These are phyloP conservation scores for Coniophora puteana DNA, from an alignment of 1,284 basidiomycete species.

Conservation along the genomic window DNA sequence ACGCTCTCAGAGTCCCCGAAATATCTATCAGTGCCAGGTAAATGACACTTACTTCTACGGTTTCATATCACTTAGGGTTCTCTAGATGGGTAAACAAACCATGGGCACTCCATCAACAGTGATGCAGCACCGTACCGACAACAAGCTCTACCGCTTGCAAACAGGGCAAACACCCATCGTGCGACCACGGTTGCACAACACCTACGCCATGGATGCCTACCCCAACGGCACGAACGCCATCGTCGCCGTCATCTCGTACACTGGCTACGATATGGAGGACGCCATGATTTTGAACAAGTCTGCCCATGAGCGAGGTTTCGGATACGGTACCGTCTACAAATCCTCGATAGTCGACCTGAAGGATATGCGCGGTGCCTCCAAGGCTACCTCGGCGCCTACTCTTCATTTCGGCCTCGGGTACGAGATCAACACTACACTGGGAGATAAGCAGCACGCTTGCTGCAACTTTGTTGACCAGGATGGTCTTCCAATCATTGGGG, in stretches of 20 bases:
- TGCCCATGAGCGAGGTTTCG: conserved; percentile 96
- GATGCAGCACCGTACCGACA: conserved; percentile 90
- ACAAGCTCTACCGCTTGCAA: conserved; percentile 97
- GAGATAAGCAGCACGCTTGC: conserved; percentile 54
- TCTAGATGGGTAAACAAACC: conserved; percentile 98
- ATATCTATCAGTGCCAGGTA: conserved; percentile 87
- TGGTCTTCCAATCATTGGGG: conserved; percentile 83
- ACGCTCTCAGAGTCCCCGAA: conserved; percentile 66
- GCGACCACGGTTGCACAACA: conserved; percentile 87
- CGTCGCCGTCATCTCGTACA: conserved; percentile 99
- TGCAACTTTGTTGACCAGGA: conserved; percentile 74
- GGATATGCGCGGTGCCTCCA: conserved; percentile 68
- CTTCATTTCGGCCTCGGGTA: conserved; percentile 87
- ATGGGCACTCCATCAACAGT: conserved; percentile 99
- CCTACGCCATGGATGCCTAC: conserved; percentile 99
- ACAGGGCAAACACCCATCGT: conserved; percentile 95
- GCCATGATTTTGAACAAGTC: conserved; percentile 99
- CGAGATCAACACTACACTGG: conserved; percentile 62
- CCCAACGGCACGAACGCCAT: conserved; percentile 98
- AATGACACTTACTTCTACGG: conserved; percentile 10
- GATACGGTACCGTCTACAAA: conserved; percentile 97
- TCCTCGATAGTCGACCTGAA: conserved; percentile 90
- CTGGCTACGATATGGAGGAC: conserved; percentile 99
- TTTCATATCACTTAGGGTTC: conserved; percentile 9
- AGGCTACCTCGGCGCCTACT: conserved; percentile 48